phyloP scores from a whole-genome alignment of 352 stramenopile species.

The Phytophthora tubulina region DNA sequence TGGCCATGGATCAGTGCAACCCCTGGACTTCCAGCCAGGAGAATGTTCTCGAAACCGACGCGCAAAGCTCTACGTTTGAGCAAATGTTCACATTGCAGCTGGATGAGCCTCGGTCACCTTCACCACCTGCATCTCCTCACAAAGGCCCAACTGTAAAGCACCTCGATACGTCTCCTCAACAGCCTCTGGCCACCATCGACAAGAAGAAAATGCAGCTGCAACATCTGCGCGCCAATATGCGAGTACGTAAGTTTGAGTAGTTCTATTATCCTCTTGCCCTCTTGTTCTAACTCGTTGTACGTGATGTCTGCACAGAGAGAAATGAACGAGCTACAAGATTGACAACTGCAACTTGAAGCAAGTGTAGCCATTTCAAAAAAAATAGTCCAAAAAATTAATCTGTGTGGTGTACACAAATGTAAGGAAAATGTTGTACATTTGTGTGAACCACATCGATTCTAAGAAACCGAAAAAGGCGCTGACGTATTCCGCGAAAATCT shows the following conservation, averaged over 20 bases:
- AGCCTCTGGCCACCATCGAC: constrained; percentile 41
- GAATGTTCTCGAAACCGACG: constrained; percentile 6
- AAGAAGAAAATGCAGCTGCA: constrained; percentile 66
- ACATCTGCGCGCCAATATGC: constrained; percentile 52
- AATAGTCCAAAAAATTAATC: too few species aligned
- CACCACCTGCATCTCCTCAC: constrained; percentile 16
- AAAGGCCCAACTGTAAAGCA: constrained; percentile 17
- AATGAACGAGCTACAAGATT: constrained; percentile 35
- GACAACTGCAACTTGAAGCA: not conserved
- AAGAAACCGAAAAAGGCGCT: constrained; percentile 3
- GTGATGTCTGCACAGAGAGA: constrained; percentile 22
- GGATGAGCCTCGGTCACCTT: constrained; percentile 10
- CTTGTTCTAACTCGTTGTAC: not conserved
- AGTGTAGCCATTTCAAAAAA: too few species aligned
- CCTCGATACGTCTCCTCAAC: constrained; percentile 8
- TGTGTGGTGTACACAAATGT: too few species aligned
- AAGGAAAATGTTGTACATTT: not conserved
- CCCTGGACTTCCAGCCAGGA: constrained; percentile 25
- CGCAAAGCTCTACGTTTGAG: not conserved
- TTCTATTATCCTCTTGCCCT: too few species aligned
- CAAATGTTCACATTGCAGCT: constrained; percentile 17
- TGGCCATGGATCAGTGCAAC: constrained; percentile 37
- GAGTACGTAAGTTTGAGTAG: constrained; percentile 35
- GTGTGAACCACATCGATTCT: constrained; percentile 9
- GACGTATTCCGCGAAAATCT: constrained; percentile 25